phyloP scores from a whole-genome alignment of 164 flowering plant species.

The Cinnamomum micranthum region DNA sequence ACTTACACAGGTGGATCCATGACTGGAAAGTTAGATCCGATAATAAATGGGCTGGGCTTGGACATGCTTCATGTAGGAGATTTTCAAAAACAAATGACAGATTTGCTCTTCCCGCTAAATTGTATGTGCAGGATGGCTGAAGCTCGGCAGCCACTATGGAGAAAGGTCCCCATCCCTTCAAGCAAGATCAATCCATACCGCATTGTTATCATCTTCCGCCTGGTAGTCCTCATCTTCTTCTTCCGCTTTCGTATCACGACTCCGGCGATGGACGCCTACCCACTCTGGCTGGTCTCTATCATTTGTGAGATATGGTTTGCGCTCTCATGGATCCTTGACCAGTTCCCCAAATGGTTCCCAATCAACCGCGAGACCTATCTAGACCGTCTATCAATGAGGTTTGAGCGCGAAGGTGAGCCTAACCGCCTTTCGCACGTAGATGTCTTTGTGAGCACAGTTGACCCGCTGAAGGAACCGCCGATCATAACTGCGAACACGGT shows the following conservation, averaged over 20 bases:
- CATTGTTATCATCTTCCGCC: constrained; percentile 78
- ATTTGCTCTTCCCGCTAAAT: not conserved
- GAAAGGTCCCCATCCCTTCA: constrained; percentile 79
- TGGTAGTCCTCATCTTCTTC: constrained; percentile 71
- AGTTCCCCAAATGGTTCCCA: constrained; percentile 93
- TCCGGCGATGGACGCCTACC: constrained; percentile 81
- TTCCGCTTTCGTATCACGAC: constrained; percentile 75
- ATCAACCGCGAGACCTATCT: constrained; percentile 83
- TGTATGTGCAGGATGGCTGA: constrained; percentile 60
- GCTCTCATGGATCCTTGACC: constrained; percentile 92
- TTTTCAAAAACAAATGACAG: not conserved
- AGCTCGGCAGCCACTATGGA: constrained; percentile 91
- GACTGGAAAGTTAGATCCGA: not conserved
- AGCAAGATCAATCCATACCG: constrained; percentile 86
- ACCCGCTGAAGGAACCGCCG: constrained; percentile 61
- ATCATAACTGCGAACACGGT: constrained; percentile 63
- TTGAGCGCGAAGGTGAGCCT: constrained; percentile 72
- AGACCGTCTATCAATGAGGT: constrained; percentile 74
- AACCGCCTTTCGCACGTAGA: constrained; percentile 40
- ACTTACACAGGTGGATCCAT: not conserved
- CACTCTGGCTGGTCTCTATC: constrained; percentile 84
- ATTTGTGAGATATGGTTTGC: constrained; percentile 97
- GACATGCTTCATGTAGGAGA: not conserved
- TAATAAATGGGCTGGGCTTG: not conserved
- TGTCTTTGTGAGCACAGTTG: constrained; percentile 53